Base-by-base conservation (phyloP, 2,329 filamentous ascomycete species). In the Trichophyton benhamiae region DNA sequence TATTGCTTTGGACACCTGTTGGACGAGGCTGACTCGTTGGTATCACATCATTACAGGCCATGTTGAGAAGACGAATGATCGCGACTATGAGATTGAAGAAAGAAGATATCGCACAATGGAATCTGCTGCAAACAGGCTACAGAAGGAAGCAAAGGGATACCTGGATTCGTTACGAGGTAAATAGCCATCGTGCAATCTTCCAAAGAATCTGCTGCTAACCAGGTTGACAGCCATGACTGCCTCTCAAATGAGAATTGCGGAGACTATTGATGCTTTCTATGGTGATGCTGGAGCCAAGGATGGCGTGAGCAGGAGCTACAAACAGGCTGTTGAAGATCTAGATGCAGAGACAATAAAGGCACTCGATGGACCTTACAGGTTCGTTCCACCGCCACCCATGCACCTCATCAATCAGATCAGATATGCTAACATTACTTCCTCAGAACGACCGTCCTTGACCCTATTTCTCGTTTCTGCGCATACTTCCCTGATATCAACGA, bases 401-500 rank as follows among this genome's bases (percentile, higher is more conserved):
- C 46, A n/a, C 27, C 8, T 27, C 11, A 3, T 6, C n/a, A 42
- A 27, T 4, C 4, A 30, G 11, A 8, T 17, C 17, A n/a, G 42
- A 60, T 27, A 7, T n/a, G 15, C 15, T 42, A 9, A n/a, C 58
- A 58, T 9, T 52, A n/a, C 25, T n/a, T 7, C 57, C 63, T 62
- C 67, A 87, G 88, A 75, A 88, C 88, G 49, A 97, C 94, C 4
- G 94, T 99, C 30, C 82, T 99, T 57, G 94, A 99, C 68, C 94
- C 94, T 48, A 99, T 99, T 73, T 87, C 87, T 65, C 85, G 91
- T 66, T 99, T 97, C 79, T 97, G 92, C 78, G 89, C 90, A 67
- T 99, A 99, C 79, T 99, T 99, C 75, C 92, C 94, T 38, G 94
- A 99, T 74, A 91, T 99, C 72, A 99, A 99, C 77, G 91, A 96